Evolutionary conservation across 371 early-diverging fungal species (phyloP).

Genomic region (Mucor piriformis): DNA sequence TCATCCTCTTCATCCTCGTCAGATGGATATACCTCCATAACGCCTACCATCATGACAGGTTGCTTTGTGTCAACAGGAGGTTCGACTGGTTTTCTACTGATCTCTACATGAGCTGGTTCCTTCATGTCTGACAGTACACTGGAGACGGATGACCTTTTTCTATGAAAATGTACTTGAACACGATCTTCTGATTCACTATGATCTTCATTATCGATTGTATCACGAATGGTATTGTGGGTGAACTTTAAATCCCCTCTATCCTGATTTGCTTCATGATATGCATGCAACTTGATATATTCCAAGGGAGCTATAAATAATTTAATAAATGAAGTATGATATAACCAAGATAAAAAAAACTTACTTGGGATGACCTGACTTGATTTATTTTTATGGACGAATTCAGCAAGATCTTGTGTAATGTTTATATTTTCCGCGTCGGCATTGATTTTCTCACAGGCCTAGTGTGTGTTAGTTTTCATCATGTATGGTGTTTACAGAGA

Average conservation of each 20-base stretch:
- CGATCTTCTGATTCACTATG: constrained; percentile 21
- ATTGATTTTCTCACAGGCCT: constrained; percentile 26
- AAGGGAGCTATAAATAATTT: constrained; percentile 11
- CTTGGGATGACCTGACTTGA: constrained; percentile 22
- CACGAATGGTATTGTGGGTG: constrained; percentile 4
- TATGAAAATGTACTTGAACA: neutral
- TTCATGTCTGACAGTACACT: neutral
- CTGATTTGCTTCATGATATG: constrained; percentile 20
- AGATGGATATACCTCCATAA: constrained; percentile 28
- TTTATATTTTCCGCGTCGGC: constrained; percentile 8
- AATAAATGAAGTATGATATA: neutral
- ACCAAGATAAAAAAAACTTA: constrained; percentile 9
- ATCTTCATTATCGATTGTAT: constrained; percentile 15
- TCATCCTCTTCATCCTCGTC: constrained; percentile 24
- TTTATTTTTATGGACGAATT: constrained; percentile 19
- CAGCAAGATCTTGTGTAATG: constrained; percentile 12
- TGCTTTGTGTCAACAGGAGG: neutral
- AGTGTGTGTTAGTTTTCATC: neutral
- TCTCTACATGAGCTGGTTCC: neutral
- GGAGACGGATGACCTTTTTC: neutral
- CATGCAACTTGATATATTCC: constrained; percentile 26
- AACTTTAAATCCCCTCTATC: constrained; percentile 11
- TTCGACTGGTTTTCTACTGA: neutral
- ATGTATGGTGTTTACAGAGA: neutral
- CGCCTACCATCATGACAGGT: constrained; percentile 20